Conservation (phyloP, 768 basidiomycete genomes). For the Psilocybe sp. region DNA sequence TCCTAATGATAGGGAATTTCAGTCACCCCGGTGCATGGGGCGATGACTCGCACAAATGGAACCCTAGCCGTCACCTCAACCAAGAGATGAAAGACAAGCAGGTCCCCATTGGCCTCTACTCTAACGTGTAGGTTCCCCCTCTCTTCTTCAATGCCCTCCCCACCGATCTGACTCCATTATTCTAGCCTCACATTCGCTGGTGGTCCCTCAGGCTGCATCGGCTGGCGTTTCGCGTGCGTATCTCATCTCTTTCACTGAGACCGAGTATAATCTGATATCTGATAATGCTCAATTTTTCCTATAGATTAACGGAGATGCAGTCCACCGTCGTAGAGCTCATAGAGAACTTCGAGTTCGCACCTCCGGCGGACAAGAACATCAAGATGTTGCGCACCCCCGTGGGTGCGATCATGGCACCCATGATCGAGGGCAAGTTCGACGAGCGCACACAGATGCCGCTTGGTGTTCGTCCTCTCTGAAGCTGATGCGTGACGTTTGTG, state of each 20-base stretch:
- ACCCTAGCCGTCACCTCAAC: slow-evolving; percentile 6
- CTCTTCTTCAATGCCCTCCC: background rate
- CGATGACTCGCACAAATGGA: slow-evolving; percentile 7
- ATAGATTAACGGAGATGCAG: slow-evolving; percentile 9
- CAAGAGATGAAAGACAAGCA: slow-evolving; percentile 9
- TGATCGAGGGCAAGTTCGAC: slow-evolving; percentile 9
- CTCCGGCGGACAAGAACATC: slow-evolving; percentile 3
- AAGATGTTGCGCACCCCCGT: slow-evolving; percentile 11
- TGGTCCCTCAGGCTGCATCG: slow-evolving; percentile 11
- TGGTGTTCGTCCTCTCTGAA: slow-evolving; percentile 7
- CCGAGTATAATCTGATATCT: too few relatives aligned
- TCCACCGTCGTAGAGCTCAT: slow-evolving; percentile 7
- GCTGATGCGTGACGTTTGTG: background rate
- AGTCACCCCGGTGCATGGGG: slow-evolving; percentile 8
- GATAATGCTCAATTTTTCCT: background rate
- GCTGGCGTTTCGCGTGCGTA: slow-evolving; percentile 11
- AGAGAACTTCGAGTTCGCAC: slow-evolving; percentile 10
- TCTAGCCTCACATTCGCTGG: slow-evolving; percentile 7
- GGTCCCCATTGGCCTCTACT: slow-evolving; percentile 10
- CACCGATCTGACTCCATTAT: background rate
- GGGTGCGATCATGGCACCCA: slow-evolving; percentile 10
- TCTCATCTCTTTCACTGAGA: background rate
- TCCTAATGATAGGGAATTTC: background rate
- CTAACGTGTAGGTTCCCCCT: slow-evolving; percentile 1
- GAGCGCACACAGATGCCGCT: slow-evolving; percentile 9